These are phyloP conservation scores for Phylloporus arenicola DNA, from an alignment of 768 basidiomycete genomes.

Conservation along the genomic window DNA sequence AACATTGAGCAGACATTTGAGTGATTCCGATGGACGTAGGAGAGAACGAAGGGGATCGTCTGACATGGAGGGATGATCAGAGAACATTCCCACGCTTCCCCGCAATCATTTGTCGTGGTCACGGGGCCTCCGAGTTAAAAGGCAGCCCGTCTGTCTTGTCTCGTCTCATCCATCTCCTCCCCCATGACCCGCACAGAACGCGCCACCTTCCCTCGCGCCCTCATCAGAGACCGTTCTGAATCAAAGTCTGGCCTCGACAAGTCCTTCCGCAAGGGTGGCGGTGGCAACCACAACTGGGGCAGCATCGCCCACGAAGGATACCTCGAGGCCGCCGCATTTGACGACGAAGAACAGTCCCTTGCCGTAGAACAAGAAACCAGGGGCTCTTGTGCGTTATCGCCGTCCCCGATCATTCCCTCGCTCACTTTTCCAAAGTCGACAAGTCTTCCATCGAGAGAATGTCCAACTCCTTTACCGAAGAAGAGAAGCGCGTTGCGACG, in stretches of 20 bases:
- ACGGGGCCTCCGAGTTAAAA: background rate
- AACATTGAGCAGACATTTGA: constrained; percentile 41
- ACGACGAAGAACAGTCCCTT: constrained; percentile 51
- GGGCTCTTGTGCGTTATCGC: constrained; percentile 16
- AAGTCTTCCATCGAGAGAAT: constrained; percentile 34
- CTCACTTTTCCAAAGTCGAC: constrained; percentile 16
- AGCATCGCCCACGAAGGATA: constrained; percentile 56
- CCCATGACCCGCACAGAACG: constrained; percentile 81
- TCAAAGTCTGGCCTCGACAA: constrained; percentile 72
- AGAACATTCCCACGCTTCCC: constrained; percentile 28
- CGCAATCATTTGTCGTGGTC: constrained; percentile 10
- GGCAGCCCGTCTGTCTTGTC: background rate
- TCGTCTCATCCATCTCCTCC: constrained; percentile 3
- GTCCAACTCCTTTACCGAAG: constrained; percentile 46
- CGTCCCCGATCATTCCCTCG: background rate
- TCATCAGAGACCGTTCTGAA: constrained; percentile 73
- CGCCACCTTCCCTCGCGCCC: constrained; percentile 62
- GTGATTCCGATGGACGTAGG: constrained; percentile 41
- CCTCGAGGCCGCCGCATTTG: constrained; percentile 51
- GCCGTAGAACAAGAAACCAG: constrained; percentile 29
- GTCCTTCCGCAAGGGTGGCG: constrained; percentile 70
- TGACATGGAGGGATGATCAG: constrained; percentile 2
- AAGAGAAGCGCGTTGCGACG: constrained; percentile 59
- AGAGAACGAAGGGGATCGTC: constrained; percentile 18
- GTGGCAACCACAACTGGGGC: constrained; percentile 86